These are phyloP conservation scores for Microbotryomycetes sp. DNA, from an alignment of 1,284 basidiomycete species.

Conservation along the genomic window DNA sequence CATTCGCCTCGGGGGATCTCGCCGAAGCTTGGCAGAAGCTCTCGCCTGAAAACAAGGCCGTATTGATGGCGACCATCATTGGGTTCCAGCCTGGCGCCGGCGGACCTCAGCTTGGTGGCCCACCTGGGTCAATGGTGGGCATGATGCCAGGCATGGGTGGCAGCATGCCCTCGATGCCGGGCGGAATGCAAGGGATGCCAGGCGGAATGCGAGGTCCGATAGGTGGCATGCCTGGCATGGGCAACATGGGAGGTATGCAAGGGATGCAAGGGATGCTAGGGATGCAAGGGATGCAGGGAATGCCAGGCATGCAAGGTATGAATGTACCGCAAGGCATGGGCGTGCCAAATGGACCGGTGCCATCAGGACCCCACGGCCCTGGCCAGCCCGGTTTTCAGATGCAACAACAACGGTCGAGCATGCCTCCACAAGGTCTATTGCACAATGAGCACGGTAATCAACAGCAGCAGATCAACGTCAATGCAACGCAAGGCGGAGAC, in stretches of 20 bases:
- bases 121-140: slow-evolving; percentile 21
- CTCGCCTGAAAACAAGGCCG: slow-evolving; percentile 34
- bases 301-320: slow-evolving; percentile 45
- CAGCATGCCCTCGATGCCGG: neutral
- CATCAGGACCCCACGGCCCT: no score
- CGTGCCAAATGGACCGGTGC: no score
- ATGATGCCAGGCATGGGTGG: slow-evolving; percentile 3
- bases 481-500: no score
- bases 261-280: neutral
- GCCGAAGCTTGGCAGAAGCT: slow-evolving; percentile 57
- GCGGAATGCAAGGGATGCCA: slow-evolving; percentile 7
- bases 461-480: no score
- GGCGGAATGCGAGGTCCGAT: neutral
- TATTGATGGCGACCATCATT: slow-evolving; percentile 38
- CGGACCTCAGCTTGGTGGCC: slow-evolving; percentile 10
- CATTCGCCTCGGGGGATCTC: slow-evolving; percentile 57
- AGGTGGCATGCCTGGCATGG: neutral
- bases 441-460: no score
- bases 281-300: neutral
- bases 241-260: neutral
- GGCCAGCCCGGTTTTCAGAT: no score
- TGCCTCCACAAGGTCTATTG: neutral
- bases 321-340: no score
- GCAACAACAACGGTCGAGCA: slow-evolving; percentile 16
- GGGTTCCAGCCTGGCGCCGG: slow-evolving; percentile 23